Percentiles rank a stretch among this genome's conserved stretches.
phyloP scores from a whole-genome alignment of 805 yeast genomes.

The Suhomyces xylopsoci region DNA sequence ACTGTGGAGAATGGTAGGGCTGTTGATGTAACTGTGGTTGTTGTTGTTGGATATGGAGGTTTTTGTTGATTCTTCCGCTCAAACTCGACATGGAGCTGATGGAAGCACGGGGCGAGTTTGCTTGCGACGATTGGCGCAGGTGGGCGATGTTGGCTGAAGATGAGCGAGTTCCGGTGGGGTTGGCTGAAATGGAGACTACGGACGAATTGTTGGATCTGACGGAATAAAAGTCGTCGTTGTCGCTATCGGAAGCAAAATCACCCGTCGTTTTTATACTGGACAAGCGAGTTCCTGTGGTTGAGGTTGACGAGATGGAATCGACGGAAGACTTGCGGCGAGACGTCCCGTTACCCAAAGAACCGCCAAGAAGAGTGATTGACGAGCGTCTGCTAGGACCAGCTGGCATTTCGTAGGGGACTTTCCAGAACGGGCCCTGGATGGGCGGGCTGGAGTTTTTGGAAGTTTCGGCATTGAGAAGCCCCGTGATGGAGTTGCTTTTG shows the following conservation, averaged over 20 bases:
- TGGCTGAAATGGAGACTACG: conserved; percentile 8
- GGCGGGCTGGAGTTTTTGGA: conserved; percentile 23
- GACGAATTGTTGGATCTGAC: conserved; percentile 15
- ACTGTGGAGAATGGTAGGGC: conserved; percentile 14
- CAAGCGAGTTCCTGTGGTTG: conserved; percentile 37
- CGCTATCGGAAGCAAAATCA: conserved; percentile 29
- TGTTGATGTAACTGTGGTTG: background rate
- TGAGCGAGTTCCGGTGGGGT: background rate
- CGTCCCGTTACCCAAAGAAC: conserved; percentile 5
- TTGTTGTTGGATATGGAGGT: conserved; percentile 7
- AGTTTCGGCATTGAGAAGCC: conserved; percentile 5
- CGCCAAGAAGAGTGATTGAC: conserved; percentile 12
- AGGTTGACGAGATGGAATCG: conserved; percentile 49
- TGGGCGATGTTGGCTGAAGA: background rate
- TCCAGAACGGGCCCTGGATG: conserved; percentile 52
- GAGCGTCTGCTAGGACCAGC: conserved; percentile 13
- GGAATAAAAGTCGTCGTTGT: conserved; percentile 31
- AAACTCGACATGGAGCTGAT: conserved; percentile 29
- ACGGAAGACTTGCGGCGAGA: conserved; percentile 41
- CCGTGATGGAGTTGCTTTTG: conserved; percentile 9
- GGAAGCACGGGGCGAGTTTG: conserved; percentile 34
- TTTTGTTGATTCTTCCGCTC: conserved; percentile 27
- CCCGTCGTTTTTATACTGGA: conserved; percentile 27
- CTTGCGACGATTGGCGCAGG: conserved; percentile 11
- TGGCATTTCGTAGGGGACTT: conserved; percentile 60